Conservation (phyloP, 2,329 filamentous ascomycete species). For the Nectriaceae sp. region DNA sequence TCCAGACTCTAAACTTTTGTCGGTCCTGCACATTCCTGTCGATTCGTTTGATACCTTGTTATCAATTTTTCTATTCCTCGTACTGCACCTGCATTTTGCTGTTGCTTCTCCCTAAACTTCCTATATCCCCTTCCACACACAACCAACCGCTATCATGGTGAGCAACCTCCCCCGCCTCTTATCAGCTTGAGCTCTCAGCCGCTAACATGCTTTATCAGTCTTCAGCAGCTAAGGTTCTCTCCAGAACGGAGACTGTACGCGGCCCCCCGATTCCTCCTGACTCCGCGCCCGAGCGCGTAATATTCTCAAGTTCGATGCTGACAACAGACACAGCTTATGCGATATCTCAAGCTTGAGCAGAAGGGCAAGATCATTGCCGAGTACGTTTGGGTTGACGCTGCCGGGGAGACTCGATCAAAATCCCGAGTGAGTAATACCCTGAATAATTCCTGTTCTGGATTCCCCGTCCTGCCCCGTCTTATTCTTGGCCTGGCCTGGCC, state of each 20-base stretch:
- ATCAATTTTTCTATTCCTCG: slow-evolving; percentile 2
- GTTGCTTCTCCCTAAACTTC: neutral
- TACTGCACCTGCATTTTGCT: slow-evolving; percentile 5
- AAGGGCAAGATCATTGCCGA: slow-evolving; percentile 88
- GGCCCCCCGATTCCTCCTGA: neutral
- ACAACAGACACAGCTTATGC: slow-evolving; percentile 67
- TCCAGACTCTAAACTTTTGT: slow-evolving; percentile 14
- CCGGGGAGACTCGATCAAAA: slow-evolving; percentile 87
- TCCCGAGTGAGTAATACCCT: slow-evolving; percentile 73
- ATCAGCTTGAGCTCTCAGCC: slow-evolving; percentile 7
- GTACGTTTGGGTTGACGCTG: slow-evolving; percentile 93
- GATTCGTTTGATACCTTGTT: slow-evolving; percentile 21
- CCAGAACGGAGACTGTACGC: slow-evolving; percentile 37
- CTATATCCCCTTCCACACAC: slow-evolving; percentile 4
- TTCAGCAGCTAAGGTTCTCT: slow-evolving; percentile 17
- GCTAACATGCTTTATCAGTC: slow-evolving; percentile 22
- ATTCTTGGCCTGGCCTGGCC: neutral
- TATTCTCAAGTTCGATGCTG: slow-evolving; percentile 4
- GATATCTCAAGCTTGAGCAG: slow-evolving; percentile 91
- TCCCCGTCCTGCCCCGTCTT: slow-evolving; percentile 5
- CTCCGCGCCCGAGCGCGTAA: neutral
- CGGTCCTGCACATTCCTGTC: slow-evolving; percentile 25
- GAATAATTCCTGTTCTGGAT: slow-evolving; percentile 3
- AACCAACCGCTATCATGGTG: slow-evolving; percentile 20
- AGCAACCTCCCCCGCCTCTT: slow-evolving; percentile 2